A percentile compares a stretch with the other conserved stretches of the same genome.
Evolutionary conservation across 1,284 basidiomycete species (phyloP).

Genomic region (Pterulicium gracile): DNA sequence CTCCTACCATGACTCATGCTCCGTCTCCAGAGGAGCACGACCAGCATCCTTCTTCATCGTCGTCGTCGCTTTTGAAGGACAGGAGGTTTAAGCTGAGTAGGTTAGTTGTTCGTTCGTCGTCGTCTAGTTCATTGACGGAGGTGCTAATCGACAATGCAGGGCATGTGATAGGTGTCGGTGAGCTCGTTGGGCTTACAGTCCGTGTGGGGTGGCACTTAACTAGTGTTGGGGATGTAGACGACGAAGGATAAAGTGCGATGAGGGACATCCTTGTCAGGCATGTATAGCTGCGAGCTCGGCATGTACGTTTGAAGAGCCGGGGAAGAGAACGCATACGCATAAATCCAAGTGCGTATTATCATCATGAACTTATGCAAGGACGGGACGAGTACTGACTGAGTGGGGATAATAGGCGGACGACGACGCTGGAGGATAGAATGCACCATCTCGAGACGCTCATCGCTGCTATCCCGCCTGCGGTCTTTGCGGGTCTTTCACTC

Average conservation of each 20-base stretch:
- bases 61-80: constrained; percentile 54
- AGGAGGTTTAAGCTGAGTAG: constrained; percentile 76
- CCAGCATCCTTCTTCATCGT: constrained; percentile 24
- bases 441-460: constrained; percentile 74
- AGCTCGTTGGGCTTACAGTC: constrained; percentile 22
- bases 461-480: constrained; percentile 68
- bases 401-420: constrained; percentile 43
- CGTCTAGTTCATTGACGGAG: constrained; percentile 6
- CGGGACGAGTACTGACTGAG: not conserved
- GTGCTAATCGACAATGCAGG: constrained; percentile 23
- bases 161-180: constrained; percentile 81
- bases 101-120: constrained; percentile 31
- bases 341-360: constrained; percentile 66
- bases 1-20: constrained; percentile 29
- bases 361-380: constrained; percentile 2
- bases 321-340: constrained; percentile 72
- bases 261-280: constrained; percentile 76
- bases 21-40: constrained; percentile 34
- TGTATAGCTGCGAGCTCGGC: constrained; percentile 67
- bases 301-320: constrained; percentile 77
- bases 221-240: constrained; percentile 32
- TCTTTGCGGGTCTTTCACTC: constrained; percentile 38
- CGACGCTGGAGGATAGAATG: constrained; percentile 76
- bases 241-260: constrained; percentile 73
- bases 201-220: constrained; percentile 4